Evolutionary conservation across 495 filamentous ascomycete species (phyloP).

Genomic region (Polyplosphaeria fusca): DNA sequence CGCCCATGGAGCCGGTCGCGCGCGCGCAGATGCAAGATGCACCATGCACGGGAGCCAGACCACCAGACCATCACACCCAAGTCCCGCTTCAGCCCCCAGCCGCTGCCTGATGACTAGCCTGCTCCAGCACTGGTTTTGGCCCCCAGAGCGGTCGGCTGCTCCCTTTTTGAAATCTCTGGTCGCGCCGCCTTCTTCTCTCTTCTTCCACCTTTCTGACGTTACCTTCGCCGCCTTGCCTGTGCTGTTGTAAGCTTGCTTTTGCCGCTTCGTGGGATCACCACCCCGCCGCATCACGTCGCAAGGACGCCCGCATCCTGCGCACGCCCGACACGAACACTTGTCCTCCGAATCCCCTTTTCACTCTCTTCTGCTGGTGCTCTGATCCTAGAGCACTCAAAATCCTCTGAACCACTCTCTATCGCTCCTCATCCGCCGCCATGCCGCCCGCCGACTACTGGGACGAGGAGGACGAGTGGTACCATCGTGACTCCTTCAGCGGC

Average conservation of each 20-base stretch:
- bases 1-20: neutral
- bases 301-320: neutral
- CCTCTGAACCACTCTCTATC: neutral
- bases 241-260: slow-evolving; percentile 17
- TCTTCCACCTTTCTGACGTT: slow-evolving; percentile 27
- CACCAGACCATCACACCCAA: slow-evolving; percentile 8
- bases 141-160: slow-evolving; percentile 26
- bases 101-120: slow-evolving; percentile 30
- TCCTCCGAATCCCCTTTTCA: no score
- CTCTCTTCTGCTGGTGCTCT: no score
- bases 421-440: slow-evolving; percentile 15
- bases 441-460: slow-evolving; percentile 19
- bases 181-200: slow-evolving; percentile 9
- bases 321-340: neutral
- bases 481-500: slow-evolving; percentile 16
- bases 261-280: neutral
- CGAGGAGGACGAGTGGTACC: slow-evolving; percentile 33
- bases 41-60: no score
- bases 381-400: neutral
- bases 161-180: slow-evolving; percentile 20
- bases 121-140: slow-evolving; percentile 8
- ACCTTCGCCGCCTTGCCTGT: slow-evolving; percentile 1
- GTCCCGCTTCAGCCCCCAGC: slow-evolving; percentile 20
- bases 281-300: slow-evolving; percentile 9
- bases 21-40: neutral